Base-by-base conservation (phyloP, 371 early-diverging fungal genomes). In the Saksenaea oblongispora region DNA sequence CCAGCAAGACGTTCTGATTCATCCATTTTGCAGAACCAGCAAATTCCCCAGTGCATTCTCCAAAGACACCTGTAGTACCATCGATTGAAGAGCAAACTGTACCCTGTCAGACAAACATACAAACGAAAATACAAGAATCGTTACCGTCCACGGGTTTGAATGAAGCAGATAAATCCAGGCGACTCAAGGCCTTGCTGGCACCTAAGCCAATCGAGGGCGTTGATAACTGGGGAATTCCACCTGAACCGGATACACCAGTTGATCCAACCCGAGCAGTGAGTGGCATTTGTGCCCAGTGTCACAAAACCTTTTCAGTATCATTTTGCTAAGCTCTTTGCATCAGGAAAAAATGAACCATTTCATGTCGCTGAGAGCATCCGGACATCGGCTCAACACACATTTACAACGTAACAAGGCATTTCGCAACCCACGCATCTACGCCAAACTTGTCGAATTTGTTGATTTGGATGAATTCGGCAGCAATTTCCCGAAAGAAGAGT, bases 391-490 rank as follows among this genome's bases (percentile, higher is more conserved):
- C 54, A 94, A 94, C 73, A 84, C 82, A 14, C 82, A 85, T 41
- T 75, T 93, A 17, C 78, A 80, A 64, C 75, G 78, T 41, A 93
- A 88, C 71, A 91, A 90, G 66, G 80, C 89, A 0, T 93, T 92
- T 72, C 81, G 89, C 4, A 94, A 94, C 64, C 94, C 94, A 17
- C 78, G 89, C 27, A 93, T 94, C 34, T 90, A 89, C 79, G 81
- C 83, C 56, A 89, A 91, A 70, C 73, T 93, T 36, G 89, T 94
- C 11, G 89, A 90, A 41, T 91, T 89, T 66, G 65, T 89, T 26
- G 86, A 83, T 9, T 69, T 94, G 7, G 89, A 91, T 62, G 92
- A 92, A 67, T 69, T 79, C 18, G 92, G 92, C 9, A 78, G 87
- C 42, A 91, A 93, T 53, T 79, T 88, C 67, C 72, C 76, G 2